phyloP scores from a whole-genome alignment of 768 basidiomycete species.

The Boletus sp. region DNA sequence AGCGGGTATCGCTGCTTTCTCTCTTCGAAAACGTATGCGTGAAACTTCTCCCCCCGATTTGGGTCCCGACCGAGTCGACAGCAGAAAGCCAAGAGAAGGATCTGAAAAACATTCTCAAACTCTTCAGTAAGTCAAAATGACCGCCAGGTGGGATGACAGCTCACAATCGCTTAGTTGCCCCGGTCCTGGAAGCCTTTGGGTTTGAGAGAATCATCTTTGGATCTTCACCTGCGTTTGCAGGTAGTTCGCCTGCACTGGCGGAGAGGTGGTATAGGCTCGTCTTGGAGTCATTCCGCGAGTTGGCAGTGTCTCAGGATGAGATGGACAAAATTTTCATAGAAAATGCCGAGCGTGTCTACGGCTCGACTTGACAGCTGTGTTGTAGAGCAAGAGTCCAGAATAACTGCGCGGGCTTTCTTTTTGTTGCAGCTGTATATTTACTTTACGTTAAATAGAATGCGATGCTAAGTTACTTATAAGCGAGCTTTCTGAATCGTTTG shows the following conservation, averaged over 20 bases:
- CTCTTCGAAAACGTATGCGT: constrained; percentile 69
- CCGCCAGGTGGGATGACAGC: neutral
- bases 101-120: constrained; percentile 68
- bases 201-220: constrained; percentile 82
- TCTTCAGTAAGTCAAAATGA: constrained; percentile 65
- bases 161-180: constrained; percentile 54
- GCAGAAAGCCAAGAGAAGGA: constrained; percentile 38
- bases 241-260: constrained; percentile 46
- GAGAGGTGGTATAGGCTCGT: constrained; percentile 82
- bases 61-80: constrained; percentile 55
- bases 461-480: neutral
- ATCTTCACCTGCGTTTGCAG: constrained; percentile 61
- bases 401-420: neutral
- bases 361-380: constrained; percentile 20
- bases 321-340: constrained; percentile 70
- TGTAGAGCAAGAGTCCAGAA: too few relatives aligned
- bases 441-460: neutral
- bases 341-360: constrained; percentile 48
- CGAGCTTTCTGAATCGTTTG: neutral
- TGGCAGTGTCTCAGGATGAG: constrained; percentile 74
- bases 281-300: constrained; percentile 73
- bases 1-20: constrained; percentile 69
- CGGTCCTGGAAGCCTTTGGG: constrained; percentile 83
- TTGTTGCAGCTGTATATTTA: too few relatives aligned
- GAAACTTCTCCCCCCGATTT: constrained; percentile 75